These are phyloP conservation scores for Debaryomycetaceae sp. DNA, from an alignment of 1,139 yeast genomes.

Conservation along the genomic window DNA sequence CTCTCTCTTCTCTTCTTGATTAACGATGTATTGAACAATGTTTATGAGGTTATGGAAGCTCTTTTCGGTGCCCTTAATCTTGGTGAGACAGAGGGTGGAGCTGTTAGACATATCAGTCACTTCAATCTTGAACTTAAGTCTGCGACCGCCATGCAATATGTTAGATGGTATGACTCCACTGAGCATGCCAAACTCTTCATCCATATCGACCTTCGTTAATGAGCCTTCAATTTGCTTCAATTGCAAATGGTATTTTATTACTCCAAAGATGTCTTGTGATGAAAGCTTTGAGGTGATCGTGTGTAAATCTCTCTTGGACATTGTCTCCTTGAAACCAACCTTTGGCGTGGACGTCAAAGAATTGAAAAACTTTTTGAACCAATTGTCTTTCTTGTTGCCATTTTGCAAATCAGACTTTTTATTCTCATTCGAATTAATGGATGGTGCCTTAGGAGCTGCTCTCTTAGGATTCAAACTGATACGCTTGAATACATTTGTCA, in stretches of 20 bases:
- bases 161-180: slow-evolving; percentile 49
- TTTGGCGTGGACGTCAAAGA: slow-evolving; percentile 16
- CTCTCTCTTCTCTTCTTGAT: slow-evolving; percentile 27
- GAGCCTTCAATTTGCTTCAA: slow-evolving; percentile 53
- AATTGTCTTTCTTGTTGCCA: slow-evolving; percentile 19
- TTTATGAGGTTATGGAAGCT: slow-evolving; percentile 55
- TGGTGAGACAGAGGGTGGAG: slow-evolving; percentile 53
- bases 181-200: slow-evolving; percentile 43
- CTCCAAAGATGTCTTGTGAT: slow-evolving; percentile 29
- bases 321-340: slow-evolving; percentile 2
- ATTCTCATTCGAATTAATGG: slow-evolving; percentile 9
- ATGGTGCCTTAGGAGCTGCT: slow-evolving; percentile 44
- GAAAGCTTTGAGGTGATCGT: slow-evolving; percentile 33
- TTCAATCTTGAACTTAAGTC: slow-evolving; percentile 46
- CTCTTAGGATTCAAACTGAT: slow-evolving; percentile 42
- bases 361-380: slow-evolving; percentile 41
- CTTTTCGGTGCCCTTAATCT: slow-evolving; percentile 66
- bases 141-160: slow-evolving; percentile 48
- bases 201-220: slow-evolving; percentile 37
- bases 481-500: slow-evolving; percentile 22
- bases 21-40: slow-evolving; percentile 42
- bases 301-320: slow-evolving; percentile 20
- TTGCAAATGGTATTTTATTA: slow-evolving; percentile 40
- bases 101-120: slow-evolving; percentile 37
- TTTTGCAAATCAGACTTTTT: slow-evolving; percentile 7